A percentile compares a stretch with the other conserved stretches of the same genome.
phyloP scores from a whole-genome alignment of 805 yeast genomes.

The Barnettozyma salicaria region DNA sequence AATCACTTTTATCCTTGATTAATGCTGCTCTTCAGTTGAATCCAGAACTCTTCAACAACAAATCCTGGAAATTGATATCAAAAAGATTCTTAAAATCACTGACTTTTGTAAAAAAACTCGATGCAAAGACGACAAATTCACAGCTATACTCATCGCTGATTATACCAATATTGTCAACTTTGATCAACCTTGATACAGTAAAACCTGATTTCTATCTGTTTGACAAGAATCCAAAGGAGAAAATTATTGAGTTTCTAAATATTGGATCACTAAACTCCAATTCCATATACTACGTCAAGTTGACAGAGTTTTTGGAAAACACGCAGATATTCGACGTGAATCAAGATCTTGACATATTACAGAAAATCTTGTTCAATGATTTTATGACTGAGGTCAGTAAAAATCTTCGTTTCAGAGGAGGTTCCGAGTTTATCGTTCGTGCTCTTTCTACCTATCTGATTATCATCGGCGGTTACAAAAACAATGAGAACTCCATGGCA shows the following conservation, averaged over 20 bases:
- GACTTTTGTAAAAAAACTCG: constrained; percentile 25
- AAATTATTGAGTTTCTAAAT: constrained; percentile 40
- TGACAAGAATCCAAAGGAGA: constrained; percentile 40
- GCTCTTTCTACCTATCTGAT: constrained; percentile 27
- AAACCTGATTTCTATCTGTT: constrained; percentile 51
- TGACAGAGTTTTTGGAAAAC: constrained; percentile 20
- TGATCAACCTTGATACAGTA: constrained; percentile 38
- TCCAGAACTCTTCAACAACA: constrained; percentile 19
- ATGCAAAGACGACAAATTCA: constrained; percentile 29
- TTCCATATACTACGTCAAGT: constrained; percentile 39
- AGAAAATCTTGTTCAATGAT: constrained; percentile 27
- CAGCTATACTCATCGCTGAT: constrained; percentile 41
- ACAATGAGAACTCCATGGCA: constrained; percentile 1
- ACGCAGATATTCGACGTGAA: constrained; percentile 12
- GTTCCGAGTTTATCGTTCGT: constrained; percentile 27
- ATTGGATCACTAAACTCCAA: constrained; percentile 51
- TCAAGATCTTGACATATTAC: constrained; percentile 23
- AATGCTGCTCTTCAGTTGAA: constrained; percentile 26
- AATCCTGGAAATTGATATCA: constrained; percentile 28
- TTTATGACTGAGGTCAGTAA: constrained; percentile 25
- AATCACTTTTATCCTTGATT: constrained; percentile 34
- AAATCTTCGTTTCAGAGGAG: constrained; percentile 28
- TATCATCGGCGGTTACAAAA: constrained; percentile 11
- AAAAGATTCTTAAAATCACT: constrained; percentile 31
- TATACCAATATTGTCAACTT: constrained; percentile 42